A percentile compares a stretch with the other conserved stretches of the same genome.
These are phyloP conservation scores for Kuraishia floccosa DNA, from an alignment of 805 yeast genomes.

Conservation along the genomic window DNA sequence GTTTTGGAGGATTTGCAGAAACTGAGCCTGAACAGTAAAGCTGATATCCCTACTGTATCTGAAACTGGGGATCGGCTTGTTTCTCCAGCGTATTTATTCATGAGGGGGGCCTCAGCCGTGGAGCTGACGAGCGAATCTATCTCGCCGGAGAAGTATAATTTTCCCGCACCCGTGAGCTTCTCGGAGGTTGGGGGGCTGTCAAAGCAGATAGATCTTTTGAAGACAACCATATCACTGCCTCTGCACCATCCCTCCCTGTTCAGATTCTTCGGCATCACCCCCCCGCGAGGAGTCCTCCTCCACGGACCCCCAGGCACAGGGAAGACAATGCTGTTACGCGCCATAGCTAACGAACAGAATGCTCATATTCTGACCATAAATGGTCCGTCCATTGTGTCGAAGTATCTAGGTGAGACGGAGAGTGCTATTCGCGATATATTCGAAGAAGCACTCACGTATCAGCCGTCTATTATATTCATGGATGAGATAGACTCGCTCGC, in stretches of 20 bases:
- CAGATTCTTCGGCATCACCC: constrained; percentile 75
- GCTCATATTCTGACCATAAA: constrained; percentile 82
- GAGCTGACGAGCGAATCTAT: too few relatives aligned
- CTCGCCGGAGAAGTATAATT: constrained; percentile 16
- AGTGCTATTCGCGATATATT: constrained; percentile 71
- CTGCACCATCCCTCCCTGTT: constrained; percentile 68
- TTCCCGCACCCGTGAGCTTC: constrained; percentile 27
- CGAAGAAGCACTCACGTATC: constrained; percentile 73
- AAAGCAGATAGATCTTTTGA: constrained; percentile 47
- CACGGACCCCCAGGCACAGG: constrained; percentile 99
- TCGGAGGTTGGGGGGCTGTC: constrained; percentile 65
- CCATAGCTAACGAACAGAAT: constrained; percentile 64
- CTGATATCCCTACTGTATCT: too few relatives aligned
- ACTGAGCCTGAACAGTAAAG: too few relatives aligned
- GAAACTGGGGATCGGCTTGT: too few relatives aligned
- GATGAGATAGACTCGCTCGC: constrained; percentile 93
- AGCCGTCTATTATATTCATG: constrained; percentile 79
- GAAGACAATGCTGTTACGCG: constrained; percentile 76
- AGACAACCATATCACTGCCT: constrained; percentile 70
- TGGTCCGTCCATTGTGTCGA: constrained; percentile 88
- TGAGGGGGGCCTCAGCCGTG: too few relatives aligned
- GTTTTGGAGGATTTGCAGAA: too few relatives aligned
- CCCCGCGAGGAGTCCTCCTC: constrained; percentile 87
- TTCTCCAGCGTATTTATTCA: too few relatives aligned
- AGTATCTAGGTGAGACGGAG: constrained; percentile 92